Evolutionary conservation across 1,139 yeast species (phyloP).

Genomic region (Blastobotrys buckinghamii): DNA sequence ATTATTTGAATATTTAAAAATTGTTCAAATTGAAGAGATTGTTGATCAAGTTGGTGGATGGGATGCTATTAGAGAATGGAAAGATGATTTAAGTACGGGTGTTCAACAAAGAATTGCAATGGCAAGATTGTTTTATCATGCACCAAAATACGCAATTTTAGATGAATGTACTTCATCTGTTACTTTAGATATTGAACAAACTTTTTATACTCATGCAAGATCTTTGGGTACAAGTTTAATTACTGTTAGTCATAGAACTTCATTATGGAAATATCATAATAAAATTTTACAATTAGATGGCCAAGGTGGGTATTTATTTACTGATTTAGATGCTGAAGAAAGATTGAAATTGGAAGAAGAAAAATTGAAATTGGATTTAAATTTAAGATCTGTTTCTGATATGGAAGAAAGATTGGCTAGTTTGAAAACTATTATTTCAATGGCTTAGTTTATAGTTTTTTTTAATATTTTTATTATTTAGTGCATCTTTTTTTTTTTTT

Average conservation of each 20-base stretch:
- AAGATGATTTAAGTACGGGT: conserved; percentile 82
- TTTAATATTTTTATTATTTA: not conserved
- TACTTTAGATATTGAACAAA: conserved; percentile 83
- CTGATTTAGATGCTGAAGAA: conserved; percentile 60
- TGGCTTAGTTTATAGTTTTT: conserved; percentile 11
- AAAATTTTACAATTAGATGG: conserved; percentile 80
- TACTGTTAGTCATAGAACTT: conserved; percentile 89
- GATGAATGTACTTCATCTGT: conserved; percentile 97
- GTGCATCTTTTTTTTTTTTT: no score
- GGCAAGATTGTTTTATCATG: conserved; percentile 87
- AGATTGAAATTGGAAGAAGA: conserved; percentile 69
- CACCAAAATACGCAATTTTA: conserved; percentile 86
- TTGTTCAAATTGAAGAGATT: conserved; percentile 33
- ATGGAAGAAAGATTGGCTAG: conserved; percentile 54
- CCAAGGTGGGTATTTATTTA: conserved; percentile 68
- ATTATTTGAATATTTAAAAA: conserved; percentile 53
- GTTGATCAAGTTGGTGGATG: conserved; percentile 47
- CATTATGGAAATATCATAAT: conserved; percentile 89
- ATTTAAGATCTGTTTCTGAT: conserved; percentile 59
- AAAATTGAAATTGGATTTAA: conserved; percentile 56
- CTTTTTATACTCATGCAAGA: conserved; percentile 83
- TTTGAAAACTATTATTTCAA: conserved; percentile 20
- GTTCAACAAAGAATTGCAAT: conserved; percentile 92
- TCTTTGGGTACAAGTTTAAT: conserved; percentile 72
- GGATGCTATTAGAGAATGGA: conserved; percentile 74